These are phyloP conservation scores for Leucocoprinus leucothites DNA, from an alignment of 768 basidiomycete genomes.

Conservation along the genomic window DNA sequence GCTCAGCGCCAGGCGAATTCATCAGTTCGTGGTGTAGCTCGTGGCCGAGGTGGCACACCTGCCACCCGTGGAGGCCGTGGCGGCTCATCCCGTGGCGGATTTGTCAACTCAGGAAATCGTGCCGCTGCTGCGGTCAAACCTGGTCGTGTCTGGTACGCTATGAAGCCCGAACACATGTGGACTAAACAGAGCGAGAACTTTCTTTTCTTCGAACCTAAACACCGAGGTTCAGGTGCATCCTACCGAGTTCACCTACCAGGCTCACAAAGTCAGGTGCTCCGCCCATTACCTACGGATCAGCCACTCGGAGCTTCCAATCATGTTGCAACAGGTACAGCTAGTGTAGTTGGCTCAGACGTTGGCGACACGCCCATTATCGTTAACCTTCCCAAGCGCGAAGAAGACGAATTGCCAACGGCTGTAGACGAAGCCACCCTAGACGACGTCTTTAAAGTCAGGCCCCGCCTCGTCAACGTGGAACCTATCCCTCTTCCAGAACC, in stretches of 20 bases:
- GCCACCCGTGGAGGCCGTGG: conserved; percentile 45
- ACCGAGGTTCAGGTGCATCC: conserved; percentile 50
- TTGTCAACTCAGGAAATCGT: conserved; percentile 15
- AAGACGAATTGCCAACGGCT: conserved; percentile 31
- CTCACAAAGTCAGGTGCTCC: conserved; percentile 37
- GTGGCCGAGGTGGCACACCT: conserved; percentile 44
- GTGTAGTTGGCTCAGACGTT: conserved; percentile 30
- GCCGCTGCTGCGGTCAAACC: conserved; percentile 24
- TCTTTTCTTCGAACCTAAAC: conserved; percentile 66
- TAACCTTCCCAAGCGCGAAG: conserved; percentile 45
- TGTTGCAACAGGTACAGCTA: conserved; percentile 18
- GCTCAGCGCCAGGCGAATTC: conserved; percentile 20
- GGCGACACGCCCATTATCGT: conserved; percentile 49
- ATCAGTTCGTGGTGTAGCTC: conserved; percentile 36
- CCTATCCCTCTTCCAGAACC: conserved; percentile 26
- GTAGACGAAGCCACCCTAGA: conserved; percentile 33
- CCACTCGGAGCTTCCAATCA: conserved; percentile 18
- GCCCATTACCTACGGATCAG: conserved; percentile 24
- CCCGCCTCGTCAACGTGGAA: conserved; percentile 39
- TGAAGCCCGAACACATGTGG: conserved; percentile 81
- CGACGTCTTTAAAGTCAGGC: conserved; percentile 57
- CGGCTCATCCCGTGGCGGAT: conserved; percentile 41
- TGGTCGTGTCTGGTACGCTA: conserved; percentile 62
- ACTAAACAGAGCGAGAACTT: conserved; percentile 80
- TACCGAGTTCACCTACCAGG: conserved; percentile 68